Evolutionary conservation across 2,329 filamentous ascomycete species (phyloP), one percentile per base, ranked within the genome.

Genomic region (Cephalotrichum gorgonifer): DNA sequence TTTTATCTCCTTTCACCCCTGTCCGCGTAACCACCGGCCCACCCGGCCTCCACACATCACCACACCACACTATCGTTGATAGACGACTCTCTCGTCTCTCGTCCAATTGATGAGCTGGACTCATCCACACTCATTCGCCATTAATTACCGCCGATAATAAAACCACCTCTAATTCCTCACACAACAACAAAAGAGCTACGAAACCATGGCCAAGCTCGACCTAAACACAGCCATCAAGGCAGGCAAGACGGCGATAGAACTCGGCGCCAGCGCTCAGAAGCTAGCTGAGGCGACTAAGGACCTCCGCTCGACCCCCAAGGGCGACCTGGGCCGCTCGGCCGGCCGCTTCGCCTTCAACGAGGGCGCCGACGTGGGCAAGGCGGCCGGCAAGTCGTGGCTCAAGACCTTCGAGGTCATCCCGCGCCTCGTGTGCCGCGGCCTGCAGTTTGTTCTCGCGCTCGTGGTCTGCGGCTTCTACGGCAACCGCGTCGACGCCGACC

Each of bases 391-490:
- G 53, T 66, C 70, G 17, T 70, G 68, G 57, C 59, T 73, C 54
- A 69, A 70, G 57, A 62, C 68, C 1, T 72, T 71, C 50, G 70
- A 73, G 55, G 65, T 62, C 39, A 54, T 77, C 48, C 64, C 70
- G 28, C 78, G 77, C 54, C 62, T 72, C 43, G 54, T 74, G 51
- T 68, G 83, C 15, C 83, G 85, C 53, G 72, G 81, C 58, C 63
- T 86, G 28, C 86, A 90, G 60, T 78, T 89, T 59, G 66, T 86
- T 58, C 73, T 87, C 57, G 85, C 78, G 43, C 66, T 89, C 51
- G 75, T 83, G 39, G 79, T 85, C 47, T 74, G 79, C 49, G 86
- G 81, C 23, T 74, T 89, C 50, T 90, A 87, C 57, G 82, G 77
- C 14, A 67, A 72, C 51, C 79, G 83, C 50, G 71, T 85, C n/a